These are phyloP conservation scores for Aspergillus tanneri DNA, from an alignment of 2,329 filamentous ascomycete genomes.

Conservation along the genomic window DNA sequence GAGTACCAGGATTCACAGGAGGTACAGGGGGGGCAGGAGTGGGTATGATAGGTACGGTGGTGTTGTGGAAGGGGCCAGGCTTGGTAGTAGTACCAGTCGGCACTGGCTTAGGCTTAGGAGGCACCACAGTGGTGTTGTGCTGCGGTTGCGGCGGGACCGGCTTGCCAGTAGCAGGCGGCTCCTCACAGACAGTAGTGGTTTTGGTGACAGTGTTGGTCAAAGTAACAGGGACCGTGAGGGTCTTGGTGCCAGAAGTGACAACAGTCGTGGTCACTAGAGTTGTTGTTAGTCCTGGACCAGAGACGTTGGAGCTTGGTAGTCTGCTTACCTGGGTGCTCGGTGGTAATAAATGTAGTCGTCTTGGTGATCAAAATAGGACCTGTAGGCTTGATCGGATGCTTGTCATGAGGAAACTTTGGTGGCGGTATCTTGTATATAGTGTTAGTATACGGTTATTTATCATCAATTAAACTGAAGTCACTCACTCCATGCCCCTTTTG, in stretches of 20 bases:
- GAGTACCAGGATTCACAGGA: slow-evolving; percentile 4
- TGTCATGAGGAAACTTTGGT: too few species aligned
- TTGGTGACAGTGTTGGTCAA: slow-evolving; percentile 33
- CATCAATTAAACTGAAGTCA: not conserved
- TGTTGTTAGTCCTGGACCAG: not conserved
- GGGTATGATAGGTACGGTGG: not conserved
- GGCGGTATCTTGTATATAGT: too few species aligned
- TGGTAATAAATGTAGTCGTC: slow-evolving; percentile 36
- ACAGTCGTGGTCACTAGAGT: slow-evolving; percentile 29
- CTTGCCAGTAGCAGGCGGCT: slow-evolving; percentile 18
- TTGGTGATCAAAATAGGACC: slow-evolving; percentile 24
- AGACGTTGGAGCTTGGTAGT: not conserved
- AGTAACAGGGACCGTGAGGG: slow-evolving; percentile 32
- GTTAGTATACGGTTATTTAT: not conserved
- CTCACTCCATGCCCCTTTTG: not conserved
- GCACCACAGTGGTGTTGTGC: slow-evolving; percentile 8
- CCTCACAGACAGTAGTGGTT: slow-evolving; percentile 28
- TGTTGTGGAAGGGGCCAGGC: slow-evolving; percentile 8
- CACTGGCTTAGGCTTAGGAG: slow-evolving; percentile 12
- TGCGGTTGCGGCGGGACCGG: slow-evolving; percentile 7
- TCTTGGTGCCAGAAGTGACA: slow-evolving; percentile 31
- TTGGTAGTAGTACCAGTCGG: slow-evolving; percentile 8
- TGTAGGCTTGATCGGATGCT: not conserved
- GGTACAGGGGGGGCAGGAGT: slow-evolving; percentile 6
- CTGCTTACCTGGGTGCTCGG: slow-evolving; percentile 34